Evolutionary conservation across 805 yeast species (phyloP), one percentile per base, ranked within the genome.

Genomic region (Dipodascopsis uninucleata): DNA sequence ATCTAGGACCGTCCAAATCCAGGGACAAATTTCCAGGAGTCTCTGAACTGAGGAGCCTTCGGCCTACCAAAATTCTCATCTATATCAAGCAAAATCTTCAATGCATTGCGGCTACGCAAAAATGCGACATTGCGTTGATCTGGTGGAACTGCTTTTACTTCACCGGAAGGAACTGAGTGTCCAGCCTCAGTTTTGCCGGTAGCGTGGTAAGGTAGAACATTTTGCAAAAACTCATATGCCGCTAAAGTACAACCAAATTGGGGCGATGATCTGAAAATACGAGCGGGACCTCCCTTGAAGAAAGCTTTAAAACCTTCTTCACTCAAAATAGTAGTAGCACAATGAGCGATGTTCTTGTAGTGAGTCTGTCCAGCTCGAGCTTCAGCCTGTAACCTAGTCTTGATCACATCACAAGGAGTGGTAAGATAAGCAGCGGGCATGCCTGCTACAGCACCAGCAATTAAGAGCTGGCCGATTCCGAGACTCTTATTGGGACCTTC

Each of bases 221-320:
- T 77, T 64, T 90, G 95, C 66, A 90, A 80, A 26, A 93, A 66
- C 67, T 90, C 98, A 68, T 93, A 90, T 21, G 96, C 89, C n/a
- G 97, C 97, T 59, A 90, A 75, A 4, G 98, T 90, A 69, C 89
- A 89, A 43, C 97, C 98, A 65, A 90, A 90, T 67, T 90, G 98
- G 5, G 98, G 98, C 1, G 97, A 88, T 4, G 97, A 89, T 68
- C 97, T 78, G 60, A 88, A 72, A 31, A 90, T 88, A 66, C 98
- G 79, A 5, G 97, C 97, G 46, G 89, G 77, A 29, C 97, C 95
- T 59, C 98, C 98, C 72, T 90, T 90, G 75, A 89, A 90, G 62
- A 90, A 85, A 9, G 96, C 95, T 49, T 71, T 67, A 46, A 81
- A 67, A 12, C 95, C 94, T 69, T 90, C 98, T 63, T 87, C 95